phyloP scores from a whole-genome alignment of 1,139 yeast species.

The Suhomyces ambrosiae region DNA sequence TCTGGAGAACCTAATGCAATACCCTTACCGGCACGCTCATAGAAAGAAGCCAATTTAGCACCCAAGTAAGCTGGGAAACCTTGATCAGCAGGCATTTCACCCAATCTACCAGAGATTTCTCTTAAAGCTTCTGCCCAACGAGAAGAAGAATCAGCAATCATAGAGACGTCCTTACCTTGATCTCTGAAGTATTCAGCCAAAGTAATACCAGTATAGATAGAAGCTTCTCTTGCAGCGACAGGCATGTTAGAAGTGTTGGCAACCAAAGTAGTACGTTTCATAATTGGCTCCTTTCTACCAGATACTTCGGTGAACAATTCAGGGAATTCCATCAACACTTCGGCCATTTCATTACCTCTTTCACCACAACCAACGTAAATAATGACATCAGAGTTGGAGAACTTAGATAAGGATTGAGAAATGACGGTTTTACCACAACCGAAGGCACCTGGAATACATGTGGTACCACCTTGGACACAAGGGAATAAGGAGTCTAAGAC shows the following conservation, averaged over 20 bases:
- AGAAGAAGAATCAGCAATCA: conserved; percentile 99
- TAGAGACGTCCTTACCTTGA: conserved; percentile 97
- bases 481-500: conserved; percentile 97
- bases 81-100: conserved; percentile 99
- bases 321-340: conserved; percentile 99
- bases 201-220: conserved; percentile 98
- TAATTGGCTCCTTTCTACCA: conserved; percentile 96
- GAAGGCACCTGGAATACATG: conserved; percentile 99
- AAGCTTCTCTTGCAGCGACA: conserved; percentile 99
- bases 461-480: conserved; percentile 99
- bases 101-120: conserved; percentile 99
- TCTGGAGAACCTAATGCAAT: conserved; percentile 94
- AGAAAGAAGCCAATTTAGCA: conserved; percentile 97
- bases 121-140: conserved; percentile 99
- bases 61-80: conserved; percentile 99
- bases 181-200: conserved; percentile 99
- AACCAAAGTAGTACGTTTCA: conserved; percentile 98
- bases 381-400: conserved; percentile 94
- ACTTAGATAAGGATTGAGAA: conserved; percentile 95
- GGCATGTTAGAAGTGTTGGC: conserved; percentile 99
- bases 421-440: conserved; percentile 99
- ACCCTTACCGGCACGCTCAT: conserved; percentile 99
- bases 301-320: conserved; percentile 87
- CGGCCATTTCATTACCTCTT: conserved; percentile 87
- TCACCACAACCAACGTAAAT: conserved; percentile 78